phyloP scores from a whole-genome alignment of 441 rosid genomes.

The Gossypium trilobum region DNA sequence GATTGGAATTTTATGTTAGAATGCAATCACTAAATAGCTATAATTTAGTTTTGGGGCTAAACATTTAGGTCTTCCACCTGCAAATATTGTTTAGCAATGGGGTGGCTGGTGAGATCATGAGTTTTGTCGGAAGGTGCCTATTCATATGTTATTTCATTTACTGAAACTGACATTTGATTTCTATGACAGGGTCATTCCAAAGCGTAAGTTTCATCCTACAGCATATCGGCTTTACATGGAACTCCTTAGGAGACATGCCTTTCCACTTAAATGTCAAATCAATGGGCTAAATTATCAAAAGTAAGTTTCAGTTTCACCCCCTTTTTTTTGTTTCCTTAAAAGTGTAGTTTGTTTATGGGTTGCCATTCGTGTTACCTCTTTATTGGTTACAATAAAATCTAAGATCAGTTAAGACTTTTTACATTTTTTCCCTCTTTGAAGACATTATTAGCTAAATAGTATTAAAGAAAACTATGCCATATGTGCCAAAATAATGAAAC shows the following conservation, averaged over 20 bases:
- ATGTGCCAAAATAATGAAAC: background rate
- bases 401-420: background rate
- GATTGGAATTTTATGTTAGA: background rate
- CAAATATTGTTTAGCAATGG: background rate
- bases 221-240: constrained; percentile 90
- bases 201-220: constrained; percentile 53
- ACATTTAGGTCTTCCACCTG: background rate
- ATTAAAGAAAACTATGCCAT: background rate
- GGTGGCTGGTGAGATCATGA: background rate
- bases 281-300: constrained; percentile 38
- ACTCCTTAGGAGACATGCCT: constrained; percentile 68
- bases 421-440: background rate
- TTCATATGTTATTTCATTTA: background rate
- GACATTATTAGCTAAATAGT: background rate
- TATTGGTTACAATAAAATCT: background rate
- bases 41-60: background rate
- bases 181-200: constrained; percentile 61
- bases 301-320: constrained; percentile 30
- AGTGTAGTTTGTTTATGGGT: background rate
- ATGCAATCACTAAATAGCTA: background rate
- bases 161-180: constrained; percentile 4
- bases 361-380: background rate
- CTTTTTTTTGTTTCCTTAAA: background rate
- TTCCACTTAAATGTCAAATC: constrained; percentile 44
- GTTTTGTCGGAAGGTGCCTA: background rate